Percentiles rank a stretch among this genome's conserved stretches.
phyloP scores from a whole-genome alignment of 2,329 filamentous ascomycete species.

The Colletotrichum endophyticum region DNA sequence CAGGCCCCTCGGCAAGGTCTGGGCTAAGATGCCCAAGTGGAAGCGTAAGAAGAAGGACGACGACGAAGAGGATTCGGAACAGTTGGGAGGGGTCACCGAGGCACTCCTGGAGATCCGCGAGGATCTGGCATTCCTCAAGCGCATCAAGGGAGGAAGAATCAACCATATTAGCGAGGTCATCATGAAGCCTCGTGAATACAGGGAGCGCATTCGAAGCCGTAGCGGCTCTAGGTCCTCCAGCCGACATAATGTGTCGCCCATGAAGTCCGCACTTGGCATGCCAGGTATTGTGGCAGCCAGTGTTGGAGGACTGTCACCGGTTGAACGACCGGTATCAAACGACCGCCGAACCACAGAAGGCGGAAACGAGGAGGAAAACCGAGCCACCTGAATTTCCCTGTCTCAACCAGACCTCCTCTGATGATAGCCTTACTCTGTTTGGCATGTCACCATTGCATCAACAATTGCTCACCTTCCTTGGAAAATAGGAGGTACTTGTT shows the following conservation, averaged over 20 bases:
- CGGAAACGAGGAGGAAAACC: background rate
- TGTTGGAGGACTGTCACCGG: conserved; percentile 21
- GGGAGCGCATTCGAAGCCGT: conserved; percentile 18
- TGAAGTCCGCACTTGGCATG: conserved; percentile 24
- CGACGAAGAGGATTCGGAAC: conserved; percentile 34
- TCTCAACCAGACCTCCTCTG: background rate
- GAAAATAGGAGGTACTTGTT: background rate
- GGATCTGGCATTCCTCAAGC: conserved; percentile 66
- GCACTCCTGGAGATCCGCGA: conserved; percentile 62
- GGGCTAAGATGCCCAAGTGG: conserved; percentile 19
- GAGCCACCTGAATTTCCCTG: background rate
- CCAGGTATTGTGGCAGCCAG: conserved; percentile 24
- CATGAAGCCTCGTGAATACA: conserved; percentile 56
- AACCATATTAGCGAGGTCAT: conserved; percentile 64
- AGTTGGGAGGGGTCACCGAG: conserved; percentile 37
- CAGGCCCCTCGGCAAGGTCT: conserved; percentile 24
- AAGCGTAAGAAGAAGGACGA: conserved; percentile 20
- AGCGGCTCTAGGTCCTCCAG: conserved; percentile 22
- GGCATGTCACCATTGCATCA: background rate
- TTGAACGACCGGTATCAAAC: conserved; percentile 2
- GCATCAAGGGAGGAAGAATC: conserved; percentile 64
- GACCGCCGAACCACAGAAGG: background rate
- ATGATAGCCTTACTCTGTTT: background rate
- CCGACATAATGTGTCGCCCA: conserved; percentile 18
- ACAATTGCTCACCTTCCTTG: background rate